phyloP scores from a whole-genome alignment of 2,329 filamentous ascomycete genomes.

The Dactylella cylindrospora region DNA sequence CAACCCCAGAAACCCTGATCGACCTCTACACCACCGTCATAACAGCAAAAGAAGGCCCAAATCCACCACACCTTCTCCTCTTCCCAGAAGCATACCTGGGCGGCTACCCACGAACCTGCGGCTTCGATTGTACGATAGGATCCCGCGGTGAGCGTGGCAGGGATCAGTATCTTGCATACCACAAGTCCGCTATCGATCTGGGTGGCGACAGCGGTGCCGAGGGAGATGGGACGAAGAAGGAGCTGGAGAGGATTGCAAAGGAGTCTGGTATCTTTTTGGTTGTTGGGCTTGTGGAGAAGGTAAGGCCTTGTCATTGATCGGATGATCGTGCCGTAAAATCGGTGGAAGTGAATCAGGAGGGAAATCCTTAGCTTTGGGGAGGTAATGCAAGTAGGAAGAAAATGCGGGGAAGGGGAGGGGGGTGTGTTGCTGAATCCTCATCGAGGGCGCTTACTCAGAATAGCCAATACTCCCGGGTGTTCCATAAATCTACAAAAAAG shows the following conservation, averaged over 20 bases:
- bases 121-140: conserved; percentile 75
- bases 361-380: conserved; percentile 82
- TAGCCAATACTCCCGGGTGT: too few species aligned
- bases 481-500: too few species aligned
- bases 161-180: conserved; percentile 81
- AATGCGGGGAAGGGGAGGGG: too few species aligned
- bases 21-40: too few species aligned
- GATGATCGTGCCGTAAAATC: conserved; percentile 63
- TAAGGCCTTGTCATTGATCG: too few species aligned
- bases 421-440: too few species aligned
- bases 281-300: conserved; percentile 74
- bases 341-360: background rate
- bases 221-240: conserved; percentile 77
- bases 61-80: conserved; percentile 79
- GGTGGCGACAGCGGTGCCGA: conserved; percentile 61
- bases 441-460: too few species aligned
- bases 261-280: conserved; percentile 81
- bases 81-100: conserved; percentile 92
- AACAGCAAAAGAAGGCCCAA: too few species aligned
- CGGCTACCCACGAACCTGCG: conserved; percentile 80
- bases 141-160: conserved; percentile 67
- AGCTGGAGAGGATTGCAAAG: conserved; percentile 71
- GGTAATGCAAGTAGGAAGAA: too few species aligned
- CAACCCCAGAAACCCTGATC: too few species aligned
- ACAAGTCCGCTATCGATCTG: conserved; percentile 74